Evolutionary conservation across 305 asterid species (phyloP).

Genomic region (Fraxinus baroniana): DNA sequence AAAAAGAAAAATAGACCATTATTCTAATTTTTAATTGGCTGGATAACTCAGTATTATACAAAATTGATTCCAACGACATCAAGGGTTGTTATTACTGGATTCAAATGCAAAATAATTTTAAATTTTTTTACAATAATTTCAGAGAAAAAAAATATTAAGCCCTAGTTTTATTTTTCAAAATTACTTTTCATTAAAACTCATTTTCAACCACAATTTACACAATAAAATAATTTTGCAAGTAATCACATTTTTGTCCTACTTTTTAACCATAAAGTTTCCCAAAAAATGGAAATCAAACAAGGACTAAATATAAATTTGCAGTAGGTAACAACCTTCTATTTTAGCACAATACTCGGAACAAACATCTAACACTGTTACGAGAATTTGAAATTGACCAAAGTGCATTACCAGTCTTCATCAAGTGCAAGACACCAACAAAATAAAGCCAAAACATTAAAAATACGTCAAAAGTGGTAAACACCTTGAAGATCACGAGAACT

Average conservation of each 20-base stretch:
- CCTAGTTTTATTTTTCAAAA: neutral
- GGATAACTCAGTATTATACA: neutral
- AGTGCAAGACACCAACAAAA: neutral
- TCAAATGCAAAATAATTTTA: too few relatives aligned
- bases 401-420: neutral
- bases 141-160: neutral
- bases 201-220: neutral
- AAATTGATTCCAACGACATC: neutral
- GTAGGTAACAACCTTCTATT: neutral
- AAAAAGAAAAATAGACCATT: neutral
- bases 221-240: neutral
- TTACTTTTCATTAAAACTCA: neutral
- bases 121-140: neutral
- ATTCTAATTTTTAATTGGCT: too few relatives aligned
- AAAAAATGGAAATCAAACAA: neutral
- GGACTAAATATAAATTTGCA: neutral
- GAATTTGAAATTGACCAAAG: neutral
- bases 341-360: neutral
- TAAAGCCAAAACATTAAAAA: neutral
- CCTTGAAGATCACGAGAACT: slow-evolving; percentile 6
- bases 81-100: neutral
- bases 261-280: neutral
- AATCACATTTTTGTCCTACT: neutral
- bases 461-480: neutral
- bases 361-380: neutral